A percentile compares a stretch with the other conserved stretches of the same genome.
Conservation (phyloP, 352 stramenopile species). For the Phytophthora citrophthora region DNA sequence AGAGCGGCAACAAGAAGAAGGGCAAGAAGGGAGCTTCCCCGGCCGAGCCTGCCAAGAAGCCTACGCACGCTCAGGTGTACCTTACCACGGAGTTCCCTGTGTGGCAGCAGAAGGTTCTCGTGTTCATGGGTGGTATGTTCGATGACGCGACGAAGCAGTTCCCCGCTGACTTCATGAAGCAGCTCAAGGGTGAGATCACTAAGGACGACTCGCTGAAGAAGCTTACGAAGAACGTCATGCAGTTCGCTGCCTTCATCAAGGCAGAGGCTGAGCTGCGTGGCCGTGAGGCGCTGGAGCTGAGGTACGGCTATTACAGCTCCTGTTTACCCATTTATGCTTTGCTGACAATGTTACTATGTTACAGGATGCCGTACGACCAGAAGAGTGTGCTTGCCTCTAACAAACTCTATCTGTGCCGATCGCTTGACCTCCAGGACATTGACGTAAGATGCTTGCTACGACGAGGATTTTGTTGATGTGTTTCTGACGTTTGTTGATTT, state of each 20-base stretch:
- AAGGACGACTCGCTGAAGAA: slow-evolving; percentile 87
- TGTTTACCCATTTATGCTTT: slow-evolving; percentile 5
- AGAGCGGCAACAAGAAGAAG: slow-evolving; percentile 88
- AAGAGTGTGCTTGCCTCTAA: slow-evolving; percentile 92
- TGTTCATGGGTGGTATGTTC: slow-evolving; percentile 81
- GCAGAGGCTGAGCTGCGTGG: slow-evolving; percentile 92
- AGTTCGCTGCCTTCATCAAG: slow-evolving; percentile 97
- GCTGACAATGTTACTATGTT: slow-evolving; percentile 14
- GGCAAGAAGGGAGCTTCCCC: slow-evolving; percentile 78
- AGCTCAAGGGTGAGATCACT: slow-evolving; percentile 78
- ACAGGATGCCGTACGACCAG: slow-evolving; percentile 95
- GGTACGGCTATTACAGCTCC: slow-evolving; percentile 41
- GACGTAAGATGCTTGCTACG: slow-evolving; percentile 37
- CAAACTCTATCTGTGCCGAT: slow-evolving; percentile 90
- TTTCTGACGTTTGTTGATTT: slow-evolving; percentile 11
- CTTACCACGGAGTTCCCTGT: slow-evolving; percentile 83
- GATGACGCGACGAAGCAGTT: slow-evolving; percentile 71
- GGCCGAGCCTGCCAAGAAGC: slow-evolving; percentile 86
- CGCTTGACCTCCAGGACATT: slow-evolving; percentile 91
- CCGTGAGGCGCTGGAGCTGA: slow-evolving; percentile 92
- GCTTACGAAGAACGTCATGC: slow-evolving; percentile 96
- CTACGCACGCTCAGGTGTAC: slow-evolving; percentile 88
- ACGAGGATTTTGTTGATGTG: slow-evolving; percentile 1
- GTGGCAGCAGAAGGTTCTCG: slow-evolving; percentile 87
- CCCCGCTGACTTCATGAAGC: slow-evolving; percentile 87